A percentile compares a stretch with the other conserved stretches of the same genome.
These are phyloP conservation scores for Lolium perenne DNA, from an alignment of 176 grass and related monocot genomes.

Conservation along the genomic window DNA sequence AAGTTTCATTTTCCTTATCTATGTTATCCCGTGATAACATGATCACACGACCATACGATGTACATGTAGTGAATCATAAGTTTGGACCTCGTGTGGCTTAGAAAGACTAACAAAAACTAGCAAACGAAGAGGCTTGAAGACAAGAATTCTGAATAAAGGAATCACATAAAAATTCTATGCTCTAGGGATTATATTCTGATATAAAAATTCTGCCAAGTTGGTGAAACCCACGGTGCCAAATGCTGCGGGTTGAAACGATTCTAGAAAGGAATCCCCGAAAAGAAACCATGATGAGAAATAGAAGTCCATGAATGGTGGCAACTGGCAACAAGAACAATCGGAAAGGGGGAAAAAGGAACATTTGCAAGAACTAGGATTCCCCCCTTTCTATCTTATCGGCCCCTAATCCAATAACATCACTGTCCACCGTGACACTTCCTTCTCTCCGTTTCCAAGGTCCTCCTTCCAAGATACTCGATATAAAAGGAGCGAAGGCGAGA, in stretches of 20 bases:
- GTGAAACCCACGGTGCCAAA: conserved; percentile 5
- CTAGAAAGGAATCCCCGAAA: conserved; percentile 12
- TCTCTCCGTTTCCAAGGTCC: conserved; percentile 32
- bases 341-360: not conserved
- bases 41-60: not conserved
- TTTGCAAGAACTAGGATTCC: conserved; percentile 35
- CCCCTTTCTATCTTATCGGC: conserved; percentile 29
- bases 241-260: conserved; percentile 28
- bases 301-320: not conserved
- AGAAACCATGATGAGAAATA: conserved; percentile 8
- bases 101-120: not conserved
- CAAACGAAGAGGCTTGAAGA: not conserved
- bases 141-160: not conserved
- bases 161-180: not conserved
- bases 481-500: conserved; percentile 27
- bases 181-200: conserved; percentile 5
- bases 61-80: not conserved
- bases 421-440: conserved; percentile 7
- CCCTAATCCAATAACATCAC: conserved; percentile 42
- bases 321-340: conserved; percentile 29
- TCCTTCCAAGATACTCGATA: conserved; percentile 24
- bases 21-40: not conserved
- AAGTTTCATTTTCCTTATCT: not conserved
- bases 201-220: conserved; percentile 42
- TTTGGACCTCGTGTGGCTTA: not conserved